Conservation (phyloP, 345 rosid species). For the Pistacia vera region DNA sequence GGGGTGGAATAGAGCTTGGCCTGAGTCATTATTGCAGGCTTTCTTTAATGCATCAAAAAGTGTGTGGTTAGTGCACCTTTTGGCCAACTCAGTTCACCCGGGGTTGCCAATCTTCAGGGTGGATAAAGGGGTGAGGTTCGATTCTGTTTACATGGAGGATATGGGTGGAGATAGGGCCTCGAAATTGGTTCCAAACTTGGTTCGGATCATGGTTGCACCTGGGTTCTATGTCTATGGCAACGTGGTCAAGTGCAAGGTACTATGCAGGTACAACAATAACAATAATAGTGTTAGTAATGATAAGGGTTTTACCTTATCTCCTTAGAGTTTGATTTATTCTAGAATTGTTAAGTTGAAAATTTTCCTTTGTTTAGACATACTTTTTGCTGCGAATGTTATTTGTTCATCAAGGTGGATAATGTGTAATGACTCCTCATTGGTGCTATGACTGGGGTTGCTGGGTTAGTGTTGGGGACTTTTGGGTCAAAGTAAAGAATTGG, state of each 20-base stretch:
- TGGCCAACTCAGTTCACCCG: slow-evolving; percentile 94
- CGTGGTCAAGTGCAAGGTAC: slow-evolving; percentile 87
- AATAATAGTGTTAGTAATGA: too few relatives aligned
- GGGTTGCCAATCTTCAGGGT: slow-evolving; percentile 72
- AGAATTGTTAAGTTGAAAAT: neutral
- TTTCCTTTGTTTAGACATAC: too few relatives aligned
- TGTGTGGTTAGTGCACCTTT: slow-evolving; percentile 87
- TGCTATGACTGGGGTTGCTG: too few relatives aligned
- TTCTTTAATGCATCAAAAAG: slow-evolving; percentile 90
- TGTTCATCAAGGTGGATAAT: slow-evolving; percentile 7
- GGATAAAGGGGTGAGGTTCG: slow-evolving; percentile 60
- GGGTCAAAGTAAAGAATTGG: too few relatives aligned
- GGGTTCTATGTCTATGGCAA: slow-evolving; percentile 87
- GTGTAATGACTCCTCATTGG: too few relatives aligned
- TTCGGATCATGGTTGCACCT: slow-evolving; percentile 90
- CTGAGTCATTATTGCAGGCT: slow-evolving; percentile 78
- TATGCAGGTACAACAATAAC: slow-evolving; percentile 75
- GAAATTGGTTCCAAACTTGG: slow-evolving; percentile 52
- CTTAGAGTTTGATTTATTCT: slow-evolving; percentile 18
- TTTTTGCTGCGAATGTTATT: neutral
- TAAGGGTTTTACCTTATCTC: slow-evolving; percentile 28
- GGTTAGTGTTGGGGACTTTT: slow-evolving; percentile 25
- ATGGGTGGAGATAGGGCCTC: too few relatives aligned
- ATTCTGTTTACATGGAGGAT: slow-evolving; percentile 86
- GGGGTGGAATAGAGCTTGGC: slow-evolving; percentile 88